Percentiles rank a stretch among this genome's conserved stretches.
These are phyloP conservation scores for Verticillium dahliae DNA, from an alignment of 2,329 filamentous ascomycete genomes.

Conservation along the genomic window DNA sequence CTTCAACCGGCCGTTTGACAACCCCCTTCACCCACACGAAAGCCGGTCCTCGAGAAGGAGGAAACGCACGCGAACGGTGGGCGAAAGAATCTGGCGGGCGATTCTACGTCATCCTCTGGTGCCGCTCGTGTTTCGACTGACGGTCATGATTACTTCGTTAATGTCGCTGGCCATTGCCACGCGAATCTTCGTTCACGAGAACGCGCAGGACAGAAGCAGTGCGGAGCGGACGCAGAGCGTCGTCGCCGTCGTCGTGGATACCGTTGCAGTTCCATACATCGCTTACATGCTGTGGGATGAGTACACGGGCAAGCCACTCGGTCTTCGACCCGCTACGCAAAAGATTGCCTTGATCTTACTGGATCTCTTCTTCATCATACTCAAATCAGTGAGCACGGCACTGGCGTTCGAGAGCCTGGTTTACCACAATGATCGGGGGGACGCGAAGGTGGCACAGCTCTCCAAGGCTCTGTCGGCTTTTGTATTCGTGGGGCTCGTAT, in stretches of 20 bases:
- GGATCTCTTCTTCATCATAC: conserved; percentile 94
- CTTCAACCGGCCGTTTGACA: conserved; percentile 32
- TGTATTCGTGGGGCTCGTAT: conserved; percentile 71
- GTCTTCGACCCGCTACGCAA: conserved; percentile 72
- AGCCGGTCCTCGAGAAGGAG: conserved; percentile 9
- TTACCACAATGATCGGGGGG: conserved; percentile 31
- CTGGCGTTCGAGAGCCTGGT: conserved; percentile 83
- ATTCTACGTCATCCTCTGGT: conserved; percentile 79
- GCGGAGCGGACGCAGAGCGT: conserved; percentile 69
- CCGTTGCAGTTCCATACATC: conserved; percentile 82
- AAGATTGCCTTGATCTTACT: conserved; percentile 88
- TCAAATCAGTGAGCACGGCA: conserved; percentile 88
- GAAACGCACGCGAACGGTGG: conserved; percentile 24
- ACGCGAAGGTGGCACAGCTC: conserved; percentile 40
- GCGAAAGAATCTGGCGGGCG: conserved; percentile 57
- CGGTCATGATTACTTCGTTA: conserved; percentile 76
- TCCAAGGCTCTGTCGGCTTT: conserved; percentile 69
- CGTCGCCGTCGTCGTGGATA: conserved; percentile 85
- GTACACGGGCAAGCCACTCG: conserved; percentile 88
- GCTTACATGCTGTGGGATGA: conserved; percentile 94
- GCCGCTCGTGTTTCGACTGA: conserved; percentile 75
- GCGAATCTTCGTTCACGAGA: conserved; percentile 61
- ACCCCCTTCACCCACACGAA: conserved; percentile 2
- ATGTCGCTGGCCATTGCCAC: conserved; percentile 73
- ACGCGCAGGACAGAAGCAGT: conserved; percentile 29